A percentile compares a stretch with the other conserved stretches of the same genome.
Conservation (phyloP, 495 filamentous ascomycete genomes). For the Haplographium delicatum region DNA sequence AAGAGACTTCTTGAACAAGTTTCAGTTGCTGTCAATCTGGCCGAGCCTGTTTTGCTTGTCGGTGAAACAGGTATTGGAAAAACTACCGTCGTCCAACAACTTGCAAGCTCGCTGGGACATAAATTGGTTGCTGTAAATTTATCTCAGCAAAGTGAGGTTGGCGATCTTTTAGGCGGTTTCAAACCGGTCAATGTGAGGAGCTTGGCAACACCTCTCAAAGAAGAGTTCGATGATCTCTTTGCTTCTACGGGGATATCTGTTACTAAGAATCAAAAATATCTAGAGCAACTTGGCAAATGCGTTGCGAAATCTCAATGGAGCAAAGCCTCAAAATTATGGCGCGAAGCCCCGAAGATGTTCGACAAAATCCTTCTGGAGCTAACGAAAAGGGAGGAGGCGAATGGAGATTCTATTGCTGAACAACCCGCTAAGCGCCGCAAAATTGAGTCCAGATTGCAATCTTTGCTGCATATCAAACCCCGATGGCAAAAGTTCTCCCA, state of each 20-base stretch:
- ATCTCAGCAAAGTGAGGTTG: conserved; percentile 94
- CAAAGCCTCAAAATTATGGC: conserved; percentile 77
- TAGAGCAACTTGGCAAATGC: conserved; percentile 71
- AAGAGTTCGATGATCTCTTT: conserved; percentile 89
- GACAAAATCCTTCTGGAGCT: conserved; percentile 59
- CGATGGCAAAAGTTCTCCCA: conserved; percentile 76
- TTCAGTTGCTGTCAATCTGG: conserved; percentile 70
- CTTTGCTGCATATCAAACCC: conserved; percentile 51
- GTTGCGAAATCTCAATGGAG: conserved; percentile 80
- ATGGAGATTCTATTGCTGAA: conserved; percentile 40
- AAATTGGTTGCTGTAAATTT: conserved; percentile 88
- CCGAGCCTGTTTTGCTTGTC: conserved; percentile 86
- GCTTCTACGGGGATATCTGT: conserved; percentile 72
- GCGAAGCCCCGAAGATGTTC: conserved; percentile 81
- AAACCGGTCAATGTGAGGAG: conserved; percentile 89
- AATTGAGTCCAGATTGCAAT: conserved; percentile 62
- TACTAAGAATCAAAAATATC: conserved; percentile 79
- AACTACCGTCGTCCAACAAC: conserved; percentile 88
- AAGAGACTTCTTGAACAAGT: conserved; percentile 76
- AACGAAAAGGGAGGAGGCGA: conserved; percentile 27
- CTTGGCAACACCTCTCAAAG: conserved; percentile 83
- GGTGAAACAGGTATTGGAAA: conserved; percentile 99
- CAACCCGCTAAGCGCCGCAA: conserved; percentile 80
- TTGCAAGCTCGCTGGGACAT: conserved; percentile 74
- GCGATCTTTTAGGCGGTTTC: conserved; percentile 90